Evolutionary conservation across 2,329 filamentous ascomycete genomes (phyloP).

Genomic region (Calonectria henricotiae): DNA sequence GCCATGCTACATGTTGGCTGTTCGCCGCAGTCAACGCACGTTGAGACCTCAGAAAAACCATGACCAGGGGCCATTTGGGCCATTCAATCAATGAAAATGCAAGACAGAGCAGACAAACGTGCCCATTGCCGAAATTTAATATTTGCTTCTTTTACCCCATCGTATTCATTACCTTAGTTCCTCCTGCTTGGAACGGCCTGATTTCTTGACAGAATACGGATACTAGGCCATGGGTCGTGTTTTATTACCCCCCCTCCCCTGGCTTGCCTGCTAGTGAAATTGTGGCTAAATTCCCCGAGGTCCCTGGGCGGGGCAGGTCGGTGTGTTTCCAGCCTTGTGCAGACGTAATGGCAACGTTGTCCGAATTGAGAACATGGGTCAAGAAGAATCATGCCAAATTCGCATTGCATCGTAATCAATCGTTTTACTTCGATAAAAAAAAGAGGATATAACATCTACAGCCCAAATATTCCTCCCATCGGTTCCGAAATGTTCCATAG

Average conservation of each 20-base stretch:
- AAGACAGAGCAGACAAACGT: background rate
- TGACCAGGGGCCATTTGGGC: background rate
- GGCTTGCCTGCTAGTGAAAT: conserved; percentile 7
- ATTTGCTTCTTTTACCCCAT: background rate
- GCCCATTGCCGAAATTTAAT: background rate
- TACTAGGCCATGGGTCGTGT: conserved; percentile 6
- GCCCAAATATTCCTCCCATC: conserved; percentile 40
- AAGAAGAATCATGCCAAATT: conserved; percentile 9
- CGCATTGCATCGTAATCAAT: conserved; percentile 36
- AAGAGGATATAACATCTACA: conserved; percentile 52
- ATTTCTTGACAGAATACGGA: background rate
- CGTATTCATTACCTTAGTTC: background rate
- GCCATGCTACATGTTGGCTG: too few relatives aligned
- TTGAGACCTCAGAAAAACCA: too few relatives aligned
- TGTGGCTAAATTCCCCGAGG: conserved; percentile 20
- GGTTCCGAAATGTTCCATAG: conserved; percentile 37
- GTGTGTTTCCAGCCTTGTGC: conserved; percentile 25
- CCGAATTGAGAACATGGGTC: background rate
- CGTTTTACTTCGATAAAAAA: conserved; percentile 43
- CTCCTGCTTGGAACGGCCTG: background rate
- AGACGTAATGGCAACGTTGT: conserved; percentile 10
- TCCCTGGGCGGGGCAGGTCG: conserved; percentile 6
- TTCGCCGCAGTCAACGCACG: too few relatives aligned
- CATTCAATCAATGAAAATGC: background rate
- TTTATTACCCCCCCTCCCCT: conserved; percentile 5